A percentile compares a stretch with the other conserved stretches of the same genome.
Conservation (phyloP, 2,329 filamentous ascomycete species). For the Hyphodiscus sp. region DNA sequence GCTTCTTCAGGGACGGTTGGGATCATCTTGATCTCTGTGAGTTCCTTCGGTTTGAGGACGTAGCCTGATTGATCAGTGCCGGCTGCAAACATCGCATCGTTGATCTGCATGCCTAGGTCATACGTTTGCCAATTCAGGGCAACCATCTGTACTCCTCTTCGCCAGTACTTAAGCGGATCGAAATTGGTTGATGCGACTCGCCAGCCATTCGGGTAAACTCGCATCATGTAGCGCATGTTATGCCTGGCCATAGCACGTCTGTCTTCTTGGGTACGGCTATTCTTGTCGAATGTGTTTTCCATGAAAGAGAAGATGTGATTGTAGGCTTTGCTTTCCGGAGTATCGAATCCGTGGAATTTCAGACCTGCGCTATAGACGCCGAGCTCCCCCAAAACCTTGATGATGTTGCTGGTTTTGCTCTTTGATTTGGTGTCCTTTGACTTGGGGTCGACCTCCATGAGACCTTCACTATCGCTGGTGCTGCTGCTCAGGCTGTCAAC, state of each 20-base stretch:
- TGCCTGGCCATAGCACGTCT: conserved; percentile 79
- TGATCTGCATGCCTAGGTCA: conserved; percentile 90
- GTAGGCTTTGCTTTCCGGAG: conserved; percentile 71
- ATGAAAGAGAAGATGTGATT: conserved; percentile 97
- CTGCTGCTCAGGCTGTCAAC: conserved; percentile 50
- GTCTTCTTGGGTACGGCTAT: conserved; percentile 67
- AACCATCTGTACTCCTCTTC: conserved; percentile 93
- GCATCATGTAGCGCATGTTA: conserved; percentile 87
- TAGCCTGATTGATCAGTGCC: conserved; percentile 84
- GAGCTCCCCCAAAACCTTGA: conserved; percentile 73
- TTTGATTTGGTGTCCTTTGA: conserved; percentile 51
- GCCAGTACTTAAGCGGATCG: conserved; percentile 89
- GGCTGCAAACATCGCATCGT: conserved; percentile 94
- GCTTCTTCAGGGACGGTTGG: conserved; percentile 45
- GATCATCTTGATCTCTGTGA: conserved; percentile 63
- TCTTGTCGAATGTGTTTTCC: conserved; percentile 78
- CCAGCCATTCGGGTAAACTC: conserved; percentile 81
- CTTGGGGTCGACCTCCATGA: conserved; percentile 46
- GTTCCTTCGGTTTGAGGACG: conserved; percentile 83
- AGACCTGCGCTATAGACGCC: conserved; percentile 70
- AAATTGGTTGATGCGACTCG: conserved; percentile 89
- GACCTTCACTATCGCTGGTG: conserved; percentile 75
- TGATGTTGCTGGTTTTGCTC: conserved; percentile 73
- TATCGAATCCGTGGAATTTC: conserved; percentile 78
- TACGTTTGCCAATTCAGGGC: conserved; percentile 98